Evolutionary conservation across 805 yeast genomes (phyloP), one percentile per base, ranked within the genome.

Genomic region (Saturnispora serradocipensis): DNA sequence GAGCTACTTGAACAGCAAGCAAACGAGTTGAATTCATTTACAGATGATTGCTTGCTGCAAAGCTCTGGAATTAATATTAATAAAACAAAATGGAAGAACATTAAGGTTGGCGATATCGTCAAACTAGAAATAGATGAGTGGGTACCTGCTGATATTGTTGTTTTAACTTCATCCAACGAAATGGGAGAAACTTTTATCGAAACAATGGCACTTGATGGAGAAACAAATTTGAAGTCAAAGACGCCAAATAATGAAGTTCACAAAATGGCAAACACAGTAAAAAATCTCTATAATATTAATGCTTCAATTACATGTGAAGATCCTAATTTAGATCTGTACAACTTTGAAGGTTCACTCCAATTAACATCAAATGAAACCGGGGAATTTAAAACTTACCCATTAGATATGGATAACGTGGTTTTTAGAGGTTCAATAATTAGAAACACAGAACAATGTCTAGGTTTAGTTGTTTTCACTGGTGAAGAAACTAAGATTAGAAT

Each of bases 131-230:
- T 82, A 56, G 88, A 89, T 67, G 98, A 93, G 54, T 86, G 96
- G 86, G 77, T 91, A 5, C 99, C 99, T 0, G 97, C 97, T 0
- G 99, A 93, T 69, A 62, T 93, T 2, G 64, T 93, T 2, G 59
- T 93, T 2, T 62, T 93, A 42, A 77, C 90, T 1, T 80, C 88
- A 3, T 79, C 81, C 38, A 77, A 76, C 55, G 89, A 84, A 39
- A 78, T 82, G 52, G 75, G 77, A 36, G 78, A 75, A 50, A 78
- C 87, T 1, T 87, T 80, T 57, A 81, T 90, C 18, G 99, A 93
- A 66, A 93, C 99, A 1, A 89, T 91, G 91, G 99, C 96, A 1
- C 73, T 93, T 46, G 99, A 93, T 67, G 99, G 99, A 48, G 99
- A 93, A 67, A 93, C 98, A 0, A 91, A 89, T 63, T 72, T 93